phyloP scores from a whole-genome alignment of 495 filamentous ascomycete genomes.

The Talaromyces stipitatus region DNA sequence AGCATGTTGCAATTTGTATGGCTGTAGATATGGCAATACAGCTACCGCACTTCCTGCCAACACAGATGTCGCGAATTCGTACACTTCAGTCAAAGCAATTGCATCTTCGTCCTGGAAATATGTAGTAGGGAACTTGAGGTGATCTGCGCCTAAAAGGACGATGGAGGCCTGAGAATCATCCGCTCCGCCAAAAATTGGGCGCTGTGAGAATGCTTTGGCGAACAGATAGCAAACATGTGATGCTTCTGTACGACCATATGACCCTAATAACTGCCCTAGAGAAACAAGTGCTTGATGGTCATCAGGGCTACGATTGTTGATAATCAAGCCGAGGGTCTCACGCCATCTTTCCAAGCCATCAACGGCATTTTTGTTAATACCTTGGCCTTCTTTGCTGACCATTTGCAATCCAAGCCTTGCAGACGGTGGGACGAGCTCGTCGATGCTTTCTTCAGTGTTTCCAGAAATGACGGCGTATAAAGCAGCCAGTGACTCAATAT shows the following conservation, averaged over 20 bases:
- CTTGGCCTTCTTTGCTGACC: slow-evolving; percentile 59
- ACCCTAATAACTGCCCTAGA: slow-evolving; percentile 74
- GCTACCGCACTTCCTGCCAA: slow-evolving; percentile 47
- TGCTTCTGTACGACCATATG: slow-evolving; percentile 83
- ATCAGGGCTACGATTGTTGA: slow-evolving; percentile 77
- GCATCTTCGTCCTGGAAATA: slow-evolving; percentile 74
- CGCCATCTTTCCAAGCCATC: slow-evolving; percentile 89
- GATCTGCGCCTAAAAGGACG: slow-evolving; percentile 77
- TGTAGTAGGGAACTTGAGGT: slow-evolving; percentile 54
- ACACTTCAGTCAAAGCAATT: slow-evolving; percentile 83
- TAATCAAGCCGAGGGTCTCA: slow-evolving; percentile 76
- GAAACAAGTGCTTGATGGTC: slow-evolving; percentile 71
- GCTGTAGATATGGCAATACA: slow-evolving; percentile 74
- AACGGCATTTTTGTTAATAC: slow-evolving; percentile 60
- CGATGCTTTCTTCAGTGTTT: slow-evolving; percentile 88
- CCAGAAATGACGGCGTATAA: slow-evolving; percentile 91
- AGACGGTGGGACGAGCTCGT: slow-evolving; percentile 92
- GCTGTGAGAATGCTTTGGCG: slow-evolving; percentile 31
- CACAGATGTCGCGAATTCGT: slow-evolving; percentile 75
- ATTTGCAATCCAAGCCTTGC: slow-evolving; percentile 89
- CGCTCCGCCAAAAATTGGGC: slow-evolving; percentile 65
- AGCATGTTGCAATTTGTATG: slow-evolving; percentile 85
- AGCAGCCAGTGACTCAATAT: slow-evolving; percentile 78
- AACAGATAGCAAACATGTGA: slow-evolving; percentile 84
- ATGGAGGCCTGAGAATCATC: slow-evolving; percentile 77